Percentiles rank a stretch among this genome's conserved stretches.
phyloP scores from a whole-genome alignment of 345 rosid genomes.

The Physaria fendleri region DNA sequence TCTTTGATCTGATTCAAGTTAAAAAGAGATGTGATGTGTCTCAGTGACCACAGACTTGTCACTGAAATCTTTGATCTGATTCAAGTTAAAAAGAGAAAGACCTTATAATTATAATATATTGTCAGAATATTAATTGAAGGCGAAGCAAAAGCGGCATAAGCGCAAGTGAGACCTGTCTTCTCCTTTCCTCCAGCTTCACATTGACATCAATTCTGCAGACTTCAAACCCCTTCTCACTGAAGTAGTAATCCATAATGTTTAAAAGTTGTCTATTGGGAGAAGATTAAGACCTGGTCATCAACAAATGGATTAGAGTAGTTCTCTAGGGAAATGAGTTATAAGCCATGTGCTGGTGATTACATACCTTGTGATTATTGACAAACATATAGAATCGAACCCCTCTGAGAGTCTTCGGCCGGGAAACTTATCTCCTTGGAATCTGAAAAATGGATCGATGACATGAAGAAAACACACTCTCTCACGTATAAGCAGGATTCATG shows the following conservation, averaged over 20 bases:
- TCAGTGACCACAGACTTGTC: no score
- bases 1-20: slow-evolving; percentile 53
- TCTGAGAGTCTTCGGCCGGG: no score
- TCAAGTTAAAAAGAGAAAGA: not conserved
- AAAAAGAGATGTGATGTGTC: no score
- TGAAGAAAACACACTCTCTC: no score
- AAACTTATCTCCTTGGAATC: no score
- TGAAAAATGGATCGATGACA: no score
- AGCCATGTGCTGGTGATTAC: not conserved
- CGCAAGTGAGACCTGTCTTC: slow-evolving; percentile 55
- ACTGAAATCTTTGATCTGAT: slow-evolving; percentile 79
- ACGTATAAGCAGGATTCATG: no score
- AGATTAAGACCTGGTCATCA: slow-evolving; percentile 64
- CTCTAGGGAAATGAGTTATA: slow-evolving; percentile 1
- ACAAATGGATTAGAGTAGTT: slow-evolving; percentile 13
- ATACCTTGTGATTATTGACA: no score
- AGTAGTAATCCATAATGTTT: slow-evolving; percentile 93
- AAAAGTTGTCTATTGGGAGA: slow-evolving; percentile 87
- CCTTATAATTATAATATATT: not conserved
- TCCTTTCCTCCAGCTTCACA: slow-evolving; percentile 73
- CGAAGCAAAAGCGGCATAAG: not conserved
- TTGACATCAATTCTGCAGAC: slow-evolving; percentile 90
- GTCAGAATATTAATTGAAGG: not conserved
- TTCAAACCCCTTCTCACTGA: slow-evolving; percentile 78
- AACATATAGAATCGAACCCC: no score